Conservation (phyloP, 75 land plant genomes). For the Picea glauca region DNA sequence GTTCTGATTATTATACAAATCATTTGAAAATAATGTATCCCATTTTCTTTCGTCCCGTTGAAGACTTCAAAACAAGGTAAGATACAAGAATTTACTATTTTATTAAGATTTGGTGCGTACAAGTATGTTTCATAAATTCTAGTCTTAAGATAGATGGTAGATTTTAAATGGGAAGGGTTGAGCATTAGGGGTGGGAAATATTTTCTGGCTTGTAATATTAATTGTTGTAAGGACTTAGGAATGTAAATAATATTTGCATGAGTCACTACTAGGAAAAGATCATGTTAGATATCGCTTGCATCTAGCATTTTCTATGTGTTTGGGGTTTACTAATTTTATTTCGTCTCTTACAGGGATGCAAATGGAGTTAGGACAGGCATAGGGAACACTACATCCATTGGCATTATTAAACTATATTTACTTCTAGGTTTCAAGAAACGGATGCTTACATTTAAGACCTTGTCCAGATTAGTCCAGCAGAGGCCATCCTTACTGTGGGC, state of each 20-base stretch:
- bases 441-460: conserved; percentile 6
- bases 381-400: not conserved
- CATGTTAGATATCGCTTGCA: not conserved
- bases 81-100: not conserved
- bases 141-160: no score
- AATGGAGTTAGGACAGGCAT: not conserved
- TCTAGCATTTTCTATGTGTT: no score
- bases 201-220: not conserved
- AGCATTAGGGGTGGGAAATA: not conserved
- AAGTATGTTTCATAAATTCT: no score
- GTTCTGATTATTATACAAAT: not conserved
- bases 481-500: not conserved
- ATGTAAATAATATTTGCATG: no score
- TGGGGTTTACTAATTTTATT: not conserved
- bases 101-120: not conserved
- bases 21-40: not conserved
- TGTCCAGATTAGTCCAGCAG: conserved; percentile 5
- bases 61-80: not conserved
- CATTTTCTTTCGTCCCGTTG: not conserved
- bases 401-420: not conserved
- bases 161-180: not conserved
- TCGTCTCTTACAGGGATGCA: not conserved
- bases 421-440: not conserved
- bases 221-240: not conserved
- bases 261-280: not conserved